Evolutionary conservation across 345 rosid species (phyloP), one percentile per base, ranked within the genome.

Genomic region (Cardamine occulta): DNA sequence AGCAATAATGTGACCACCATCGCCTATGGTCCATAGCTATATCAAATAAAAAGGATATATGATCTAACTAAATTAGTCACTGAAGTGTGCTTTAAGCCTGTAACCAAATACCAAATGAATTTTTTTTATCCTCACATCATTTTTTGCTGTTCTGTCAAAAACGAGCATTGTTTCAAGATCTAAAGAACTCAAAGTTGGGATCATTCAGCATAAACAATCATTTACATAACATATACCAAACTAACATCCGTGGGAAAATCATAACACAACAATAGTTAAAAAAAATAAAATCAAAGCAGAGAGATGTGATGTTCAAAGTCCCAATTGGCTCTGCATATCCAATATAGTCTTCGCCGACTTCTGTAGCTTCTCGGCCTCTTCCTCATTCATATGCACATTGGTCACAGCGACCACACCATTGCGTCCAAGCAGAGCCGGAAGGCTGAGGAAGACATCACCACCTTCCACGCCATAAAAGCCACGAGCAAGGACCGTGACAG

Each of bases 391-490:
- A 84, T 87, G 90, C 65, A 91, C 84, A 72, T 90, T 90, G 49
- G 95, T 87, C 49, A 94, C 95, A 11, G 96, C 91, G 37, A 88
- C 42, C 44, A 88, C 90, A 0, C 99, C 96, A 0, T 85, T 86
- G n/a, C 88, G 81, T 15, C 98, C 92, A 3, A 94, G 82, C 83
- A 78, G 76, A 4, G 95, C 86, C 6, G 98, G 98, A 66, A 91
- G 82, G 86, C 97, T 94, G 80, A 94, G 82, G 86, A 94, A 94
- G 51, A 87, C 91, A 0, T 94, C 96, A 19, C 88, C 89, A 0
- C 82, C 93, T 0, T 83, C 84, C 7, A 91, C 83, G 68, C 96
- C 96, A 52, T 91, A 81, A 70, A 94, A 88, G 19, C 98, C 96
- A 49, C 86, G 88, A 1, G 98, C 91, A 18, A 91, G 93, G 14